Evolutionary conservation across 2,329 filamentous ascomycete species (phyloP).

Genomic region (Cercospora citrullina): DNA sequence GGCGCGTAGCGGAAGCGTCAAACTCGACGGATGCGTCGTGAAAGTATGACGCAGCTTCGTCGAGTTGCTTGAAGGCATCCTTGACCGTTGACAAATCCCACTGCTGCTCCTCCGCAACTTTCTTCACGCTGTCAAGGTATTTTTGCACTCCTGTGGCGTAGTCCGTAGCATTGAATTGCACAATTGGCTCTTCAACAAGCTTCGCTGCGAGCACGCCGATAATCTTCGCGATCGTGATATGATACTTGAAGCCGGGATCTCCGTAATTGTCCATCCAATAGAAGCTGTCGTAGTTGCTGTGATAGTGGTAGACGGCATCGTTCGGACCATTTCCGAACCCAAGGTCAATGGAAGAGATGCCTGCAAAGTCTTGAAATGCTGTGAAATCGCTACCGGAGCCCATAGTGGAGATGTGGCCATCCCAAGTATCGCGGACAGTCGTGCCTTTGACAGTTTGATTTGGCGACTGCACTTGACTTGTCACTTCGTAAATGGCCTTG

Average conservation of each 20-base stretch:
- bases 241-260: constrained; percentile 63
- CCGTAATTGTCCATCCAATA: constrained; percentile 81
- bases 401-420: constrained; percentile 57
- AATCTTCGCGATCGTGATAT: constrained; percentile 52
- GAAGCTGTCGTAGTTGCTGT: constrained; percentile 81
- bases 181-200: constrained; percentile 49
- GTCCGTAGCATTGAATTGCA: constrained; percentile 50
- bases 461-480: constrained; percentile 60
- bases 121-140: constrained; percentile 47
- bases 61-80: constrained; percentile 47
- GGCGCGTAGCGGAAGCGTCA: constrained; percentile 51
- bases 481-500: constrained; percentile 68
- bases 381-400: constrained; percentile 55
- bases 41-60: constrained; percentile 52
- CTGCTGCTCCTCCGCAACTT: constrained; percentile 32
- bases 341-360: constrained; percentile 51
- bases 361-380: constrained; percentile 55
- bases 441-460: constrained; percentile 72
- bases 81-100: constrained; percentile 28
- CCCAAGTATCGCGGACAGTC: constrained; percentile 66
- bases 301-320: constrained; percentile 69
- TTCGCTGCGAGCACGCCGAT: constrained; percentile 49
- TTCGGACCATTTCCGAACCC: constrained; percentile 43
- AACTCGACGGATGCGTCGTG: constrained; percentile 51
- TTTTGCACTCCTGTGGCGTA: constrained; percentile 46